These are phyloP conservation scores for Persicaria maculosa DNA, from an alignment of 148 eudicot species.

Conservation along the genomic window DNA sequence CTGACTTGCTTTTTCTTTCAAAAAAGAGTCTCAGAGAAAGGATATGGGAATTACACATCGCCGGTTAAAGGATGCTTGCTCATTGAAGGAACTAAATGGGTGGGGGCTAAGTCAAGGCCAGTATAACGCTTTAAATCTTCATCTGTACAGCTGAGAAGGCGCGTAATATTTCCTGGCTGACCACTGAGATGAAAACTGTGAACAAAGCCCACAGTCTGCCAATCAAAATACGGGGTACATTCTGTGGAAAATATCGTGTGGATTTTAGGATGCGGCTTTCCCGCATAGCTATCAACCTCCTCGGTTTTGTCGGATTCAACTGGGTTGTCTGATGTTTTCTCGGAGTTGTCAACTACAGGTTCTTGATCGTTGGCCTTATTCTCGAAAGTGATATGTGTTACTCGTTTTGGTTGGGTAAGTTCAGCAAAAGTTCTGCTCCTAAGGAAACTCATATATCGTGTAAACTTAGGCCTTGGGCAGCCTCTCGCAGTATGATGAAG, in stretches of 20 bases:
- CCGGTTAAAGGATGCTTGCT: conserved; percentile 85
- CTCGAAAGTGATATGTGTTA: conserved; percentile 39
- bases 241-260: conserved; percentile 92
- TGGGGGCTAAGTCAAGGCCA: conserved; percentile 88
- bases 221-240: conserved; percentile 88
- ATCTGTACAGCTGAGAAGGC: conserved; percentile 95
- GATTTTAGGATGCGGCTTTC: conserved; percentile 49
- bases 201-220: conserved; percentile 92
- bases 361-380: conserved; percentile 21
- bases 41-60: conserved; percentile 56
- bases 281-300: conserved; percentile 34
- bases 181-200: conserved; percentile 86
- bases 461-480: conserved; percentile 82
- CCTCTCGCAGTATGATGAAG: conserved; percentile 64
- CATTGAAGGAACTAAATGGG: conserved; percentile 94
- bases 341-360: not conserved
- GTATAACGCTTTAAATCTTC: conserved; percentile 72
- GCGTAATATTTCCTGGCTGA: conserved; percentile 86
- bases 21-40: not conserved
- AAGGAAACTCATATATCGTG: conserved; percentile 76
- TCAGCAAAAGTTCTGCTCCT: conserved; percentile 68
- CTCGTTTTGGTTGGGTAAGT: conserved; percentile 61
- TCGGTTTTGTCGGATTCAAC: conserved; percentile 3
- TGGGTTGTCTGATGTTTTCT: not conserved
- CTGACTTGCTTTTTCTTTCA: not conserved